Evolutionary conservation across 192 early-diverging fungal genomes (phyloP).

Genomic region (Rhizoclosmatium sp.): DNA sequence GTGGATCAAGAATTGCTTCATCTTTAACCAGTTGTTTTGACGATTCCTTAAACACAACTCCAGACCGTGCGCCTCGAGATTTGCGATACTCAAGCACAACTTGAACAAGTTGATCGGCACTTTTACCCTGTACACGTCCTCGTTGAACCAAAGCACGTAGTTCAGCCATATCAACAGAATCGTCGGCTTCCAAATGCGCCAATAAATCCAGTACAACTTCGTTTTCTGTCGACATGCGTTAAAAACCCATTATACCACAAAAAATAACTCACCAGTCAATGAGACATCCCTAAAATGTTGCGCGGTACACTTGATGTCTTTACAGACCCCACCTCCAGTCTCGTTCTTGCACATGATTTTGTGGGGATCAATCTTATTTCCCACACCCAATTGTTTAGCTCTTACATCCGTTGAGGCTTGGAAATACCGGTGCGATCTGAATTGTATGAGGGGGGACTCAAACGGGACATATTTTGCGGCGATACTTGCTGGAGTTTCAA

Average conservation of each 20-base stretch:
- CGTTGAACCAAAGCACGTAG: conserved; percentile 9
- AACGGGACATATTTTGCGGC: background rate
- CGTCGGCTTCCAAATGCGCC: conserved; percentile 3
- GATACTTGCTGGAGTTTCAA: background rate
- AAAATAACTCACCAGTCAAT: background rate
- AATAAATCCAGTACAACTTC: conserved; percentile 31
- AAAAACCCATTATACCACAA: background rate
- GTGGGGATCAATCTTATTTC: conserved; percentile 17
- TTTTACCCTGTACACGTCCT: conserved; percentile 11
- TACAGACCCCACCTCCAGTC: background rate
- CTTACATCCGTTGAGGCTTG: too few relatives aligned
- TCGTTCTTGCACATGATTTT: conserved; percentile 19
- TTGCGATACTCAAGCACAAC: conserved; percentile 1
- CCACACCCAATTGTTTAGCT: conserved; percentile 8
- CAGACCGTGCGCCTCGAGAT: background rate
- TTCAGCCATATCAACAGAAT: background rate
- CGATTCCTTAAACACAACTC: conserved; percentile 10
- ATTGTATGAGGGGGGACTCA: conserved; percentile 11
- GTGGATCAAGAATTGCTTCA: background rate
- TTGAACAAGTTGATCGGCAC: conserved; percentile 15
- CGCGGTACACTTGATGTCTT: background rate
- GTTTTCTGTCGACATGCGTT: background rate
- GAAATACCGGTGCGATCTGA: conserved; percentile 28
- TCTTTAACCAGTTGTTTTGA: background rate
- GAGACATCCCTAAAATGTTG: conserved; percentile 27